These are phyloP conservation scores for Pelargonium fulgidum DNA, from an alignment of 441 rosid species.

Conservation along the genomic window DNA sequence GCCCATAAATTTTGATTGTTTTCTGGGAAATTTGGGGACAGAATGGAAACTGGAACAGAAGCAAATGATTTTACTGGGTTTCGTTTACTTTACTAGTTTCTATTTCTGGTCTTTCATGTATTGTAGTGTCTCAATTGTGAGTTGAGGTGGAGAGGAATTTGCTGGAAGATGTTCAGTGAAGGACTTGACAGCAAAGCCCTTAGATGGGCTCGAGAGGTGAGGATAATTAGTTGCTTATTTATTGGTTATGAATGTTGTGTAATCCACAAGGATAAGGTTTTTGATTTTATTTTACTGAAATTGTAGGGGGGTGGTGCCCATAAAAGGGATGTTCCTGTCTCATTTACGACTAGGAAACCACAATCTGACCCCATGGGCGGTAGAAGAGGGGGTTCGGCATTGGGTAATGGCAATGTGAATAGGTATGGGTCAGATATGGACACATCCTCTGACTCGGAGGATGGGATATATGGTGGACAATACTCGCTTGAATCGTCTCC, in stretches of 20 bases:
- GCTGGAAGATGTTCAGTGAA: conserved; percentile 43
- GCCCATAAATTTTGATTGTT: background rate
- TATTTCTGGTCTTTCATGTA: background rate
- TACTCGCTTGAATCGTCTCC: conserved; percentile 80
- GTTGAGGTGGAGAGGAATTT: background rate
- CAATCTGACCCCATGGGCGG: conserved; percentile 31
- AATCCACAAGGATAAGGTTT: conserved; percentile 5
- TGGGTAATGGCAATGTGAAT: conserved; percentile 52
- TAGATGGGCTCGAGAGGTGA: conserved; percentile 55
- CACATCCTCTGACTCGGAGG: conserved; percentile 57
- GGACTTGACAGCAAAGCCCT: conserved; percentile 50
- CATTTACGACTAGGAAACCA: conserved; percentile 34
- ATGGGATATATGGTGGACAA: conserved; percentile 44
- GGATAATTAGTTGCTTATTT: background rate
- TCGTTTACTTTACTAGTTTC: background rate
- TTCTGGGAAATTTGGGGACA: conserved; percentile 2
- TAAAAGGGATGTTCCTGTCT: conserved; percentile 35
- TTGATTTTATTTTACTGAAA: background rate
- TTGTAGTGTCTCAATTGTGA: background rate
- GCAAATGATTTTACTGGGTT: background rate
- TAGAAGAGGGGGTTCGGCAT: conserved; percentile 46
- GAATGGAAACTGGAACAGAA: background rate
- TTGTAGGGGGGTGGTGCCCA: conserved; percentile 6
- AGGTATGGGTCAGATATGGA: conserved; percentile 66
- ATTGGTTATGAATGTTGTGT: background rate